phyloP scores from a whole-genome alignment of 2,329 filamentous ascomycete species.

The Amesomyces nigricolor region DNA sequence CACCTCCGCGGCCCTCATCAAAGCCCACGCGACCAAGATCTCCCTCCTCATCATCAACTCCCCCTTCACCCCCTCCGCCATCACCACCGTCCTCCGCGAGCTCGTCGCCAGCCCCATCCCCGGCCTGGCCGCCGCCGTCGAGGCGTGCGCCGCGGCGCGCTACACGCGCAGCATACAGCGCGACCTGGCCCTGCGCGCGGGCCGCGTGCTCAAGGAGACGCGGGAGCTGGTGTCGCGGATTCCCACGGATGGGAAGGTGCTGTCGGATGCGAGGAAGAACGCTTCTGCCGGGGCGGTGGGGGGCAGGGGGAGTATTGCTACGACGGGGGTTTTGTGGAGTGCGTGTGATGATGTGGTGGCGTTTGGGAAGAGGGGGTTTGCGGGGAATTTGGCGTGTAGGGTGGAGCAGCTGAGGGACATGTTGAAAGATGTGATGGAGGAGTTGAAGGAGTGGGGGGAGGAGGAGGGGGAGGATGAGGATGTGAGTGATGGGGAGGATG shows the following conservation, averaged over 20 bases:
- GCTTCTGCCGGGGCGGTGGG: slow-evolving; percentile 31
- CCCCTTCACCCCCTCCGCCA: slow-evolving; percentile 76
- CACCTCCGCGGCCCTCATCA: slow-evolving; percentile 67
- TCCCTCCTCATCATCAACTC: slow-evolving; percentile 81
- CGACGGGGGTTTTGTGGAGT: slow-evolving; percentile 77
- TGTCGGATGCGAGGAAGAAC: slow-evolving; percentile 43
- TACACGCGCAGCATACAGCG: slow-evolving; percentile 60
- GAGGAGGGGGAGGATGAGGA: slow-evolving; percentile 59
- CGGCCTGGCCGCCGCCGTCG: slow-evolving; percentile 63
- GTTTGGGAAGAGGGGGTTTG: slow-evolving; percentile 61
- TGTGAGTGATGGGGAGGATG: slow-evolving; percentile 41
- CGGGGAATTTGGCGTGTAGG: slow-evolving; percentile 63
- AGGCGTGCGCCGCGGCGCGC: slow-evolving; percentile 54
- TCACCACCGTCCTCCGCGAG: slow-evolving; percentile 64
- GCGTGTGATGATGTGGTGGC: slow-evolving; percentile 68
- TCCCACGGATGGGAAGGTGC: slow-evolving; percentile 50
- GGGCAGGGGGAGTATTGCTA: slow-evolving; percentile 51
- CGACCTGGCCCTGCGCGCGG: slow-evolving; percentile 57
- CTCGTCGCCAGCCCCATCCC: slow-evolving; percentile 70
- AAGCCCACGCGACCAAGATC: slow-evolving; percentile 80
- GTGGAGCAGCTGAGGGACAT: slow-evolving; percentile 69
- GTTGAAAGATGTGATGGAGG: slow-evolving; percentile 75
- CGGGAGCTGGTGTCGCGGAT: slow-evolving; percentile 55
- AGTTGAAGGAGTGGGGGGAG: slow-evolving; percentile 83
- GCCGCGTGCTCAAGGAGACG: slow-evolving; percentile 58